Conservation (phyloP, 2,329 filamentous ascomycete species). For the Hypoxylon sp. region DNA sequence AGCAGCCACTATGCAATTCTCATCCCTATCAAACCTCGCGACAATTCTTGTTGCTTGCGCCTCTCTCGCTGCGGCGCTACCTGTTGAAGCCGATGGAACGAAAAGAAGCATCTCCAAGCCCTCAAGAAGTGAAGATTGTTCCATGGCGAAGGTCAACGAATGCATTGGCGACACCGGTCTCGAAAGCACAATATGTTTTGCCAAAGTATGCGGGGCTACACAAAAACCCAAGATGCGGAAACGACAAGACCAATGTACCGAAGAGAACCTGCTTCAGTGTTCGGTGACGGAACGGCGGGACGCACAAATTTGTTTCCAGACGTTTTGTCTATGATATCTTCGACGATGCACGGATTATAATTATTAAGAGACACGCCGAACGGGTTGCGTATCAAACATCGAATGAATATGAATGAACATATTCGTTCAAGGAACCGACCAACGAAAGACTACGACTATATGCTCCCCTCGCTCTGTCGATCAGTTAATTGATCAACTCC, state of each 20-base stretch:
- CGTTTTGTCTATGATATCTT: conserved; percentile 36
- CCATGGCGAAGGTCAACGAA: conserved; percentile 21
- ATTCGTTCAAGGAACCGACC: too few relatives aligned
- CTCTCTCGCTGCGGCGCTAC: conserved; percentile 22
- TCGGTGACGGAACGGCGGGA: conserved; percentile 40
- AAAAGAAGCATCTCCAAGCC: neutral
- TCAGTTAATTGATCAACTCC: neutral
- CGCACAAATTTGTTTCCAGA: conserved; percentile 39
- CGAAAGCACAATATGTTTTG: conserved; percentile 37
- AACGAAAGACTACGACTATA: neutral
- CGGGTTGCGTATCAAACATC: too few relatives aligned
- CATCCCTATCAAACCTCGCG: conserved; percentile 9
- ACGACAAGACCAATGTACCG: conserved; percentile 40
- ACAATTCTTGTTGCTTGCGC: conserved; percentile 22
- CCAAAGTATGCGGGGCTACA: conserved; percentile 36
- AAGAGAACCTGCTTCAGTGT: conserved; percentile 41
- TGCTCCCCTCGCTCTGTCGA: neutral
- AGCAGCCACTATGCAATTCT: conserved; percentile 27
- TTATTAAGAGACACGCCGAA: neutral
- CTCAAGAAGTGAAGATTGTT: conserved; percentile 19
- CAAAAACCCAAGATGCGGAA: conserved; percentile 25
- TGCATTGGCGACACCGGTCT: conserved; percentile 33
- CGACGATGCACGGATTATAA: conserved; percentile 1
- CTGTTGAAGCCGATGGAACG: conserved; percentile 11
- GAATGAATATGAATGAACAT: too few relatives aligned